phyloP scores from a whole-genome alignment of 1,284 basidiomycete species.

The Malassezia furfur region DNA sequence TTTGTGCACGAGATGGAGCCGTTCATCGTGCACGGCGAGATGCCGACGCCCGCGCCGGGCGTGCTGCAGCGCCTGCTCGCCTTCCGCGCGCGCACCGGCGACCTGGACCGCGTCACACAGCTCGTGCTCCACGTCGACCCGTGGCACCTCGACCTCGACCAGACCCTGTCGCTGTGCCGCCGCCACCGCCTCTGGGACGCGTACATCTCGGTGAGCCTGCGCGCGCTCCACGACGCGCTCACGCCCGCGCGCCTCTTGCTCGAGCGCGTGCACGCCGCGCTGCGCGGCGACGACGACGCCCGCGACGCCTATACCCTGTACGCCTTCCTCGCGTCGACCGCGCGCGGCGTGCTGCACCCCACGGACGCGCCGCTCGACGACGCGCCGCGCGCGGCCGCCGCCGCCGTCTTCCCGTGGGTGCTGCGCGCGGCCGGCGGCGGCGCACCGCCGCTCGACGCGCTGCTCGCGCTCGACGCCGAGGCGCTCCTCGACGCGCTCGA shows the following conservation, averaged over 20 bases:
- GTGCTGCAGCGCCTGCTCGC: conserved; percentile 76
- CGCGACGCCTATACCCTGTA: conserved; percentile 22
- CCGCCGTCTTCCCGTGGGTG: neutral
- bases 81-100: conserved; percentile 63
- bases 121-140: conserved; percentile 96
- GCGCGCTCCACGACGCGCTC: conserved; percentile 76
- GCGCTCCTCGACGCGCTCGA: conserved; percentile 88
- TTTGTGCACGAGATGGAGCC: conserved; percentile 74
- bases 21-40: conserved; percentile 66
- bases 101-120: conserved; percentile 69
- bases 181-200: conserved; percentile 78
- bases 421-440: neutral
- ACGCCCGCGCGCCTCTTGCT: conserved; percentile 79
- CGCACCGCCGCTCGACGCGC: neutral
- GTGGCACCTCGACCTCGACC: conserved; percentile 80
- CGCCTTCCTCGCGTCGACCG: neutral
- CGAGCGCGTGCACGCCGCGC: conserved; percentile 59
- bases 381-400: neutral
- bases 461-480: conserved; percentile 61
- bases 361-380: conserved; percentile 6
- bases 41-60: conserved; percentile 66
- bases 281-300: conserved; percentile 50
- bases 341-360: conserved; percentile 13
- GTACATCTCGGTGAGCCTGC: conserved; percentile 83
- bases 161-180: conserved; percentile 77